These are phyloP conservation scores for Diaporthe ampelina DNA, from an alignment of 2,329 filamentous ascomycete species.

Conservation along the genomic window DNA sequence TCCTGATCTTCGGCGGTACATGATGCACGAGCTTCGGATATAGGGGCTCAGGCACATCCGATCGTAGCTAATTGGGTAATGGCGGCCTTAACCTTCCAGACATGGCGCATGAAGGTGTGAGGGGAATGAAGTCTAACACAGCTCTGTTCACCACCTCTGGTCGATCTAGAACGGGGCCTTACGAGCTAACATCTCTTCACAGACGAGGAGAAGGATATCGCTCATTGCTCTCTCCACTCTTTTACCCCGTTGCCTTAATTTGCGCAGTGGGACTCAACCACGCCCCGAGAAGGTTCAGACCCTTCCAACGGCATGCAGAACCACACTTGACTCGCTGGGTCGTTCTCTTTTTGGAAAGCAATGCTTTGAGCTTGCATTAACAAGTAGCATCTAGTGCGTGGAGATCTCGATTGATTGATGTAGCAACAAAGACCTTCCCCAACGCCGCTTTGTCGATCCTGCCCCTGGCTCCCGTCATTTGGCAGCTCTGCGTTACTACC, in stretches of 20 bases:
- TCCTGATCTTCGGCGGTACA: no score
- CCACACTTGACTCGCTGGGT: background rate
- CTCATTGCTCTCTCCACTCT: background rate
- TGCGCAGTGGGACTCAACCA: background rate
- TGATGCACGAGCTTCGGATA: constrained; percentile 23
- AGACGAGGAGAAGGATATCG: background rate
- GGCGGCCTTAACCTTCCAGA: constrained; percentile 3
- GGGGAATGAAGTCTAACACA: constrained; percentile 24
- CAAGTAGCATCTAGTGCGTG: background rate
- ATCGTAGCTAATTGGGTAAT: constrained; percentile 27
- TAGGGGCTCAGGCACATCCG: constrained; percentile 1
- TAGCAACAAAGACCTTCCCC: background rate
- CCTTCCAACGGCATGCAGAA: no score
- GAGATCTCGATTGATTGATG: constrained; percentile 24
- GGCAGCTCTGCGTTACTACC: constrained; percentile 20
- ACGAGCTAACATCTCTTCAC: background rate
- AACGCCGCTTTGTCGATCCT: constrained; percentile 7
- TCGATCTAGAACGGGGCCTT: constrained; percentile 25
- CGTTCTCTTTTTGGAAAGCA: background rate
- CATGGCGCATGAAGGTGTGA: constrained; percentile 25
- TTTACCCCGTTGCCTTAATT: background rate
- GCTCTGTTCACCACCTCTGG: background rate
- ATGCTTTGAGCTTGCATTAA: no score
- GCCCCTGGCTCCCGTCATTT: constrained; percentile 23
- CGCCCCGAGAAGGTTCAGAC: background rate